Evolutionary conservation across 495 filamentous ascomycete species (phyloP).

Genomic region (Aspergillus avenaceus): DNA sequence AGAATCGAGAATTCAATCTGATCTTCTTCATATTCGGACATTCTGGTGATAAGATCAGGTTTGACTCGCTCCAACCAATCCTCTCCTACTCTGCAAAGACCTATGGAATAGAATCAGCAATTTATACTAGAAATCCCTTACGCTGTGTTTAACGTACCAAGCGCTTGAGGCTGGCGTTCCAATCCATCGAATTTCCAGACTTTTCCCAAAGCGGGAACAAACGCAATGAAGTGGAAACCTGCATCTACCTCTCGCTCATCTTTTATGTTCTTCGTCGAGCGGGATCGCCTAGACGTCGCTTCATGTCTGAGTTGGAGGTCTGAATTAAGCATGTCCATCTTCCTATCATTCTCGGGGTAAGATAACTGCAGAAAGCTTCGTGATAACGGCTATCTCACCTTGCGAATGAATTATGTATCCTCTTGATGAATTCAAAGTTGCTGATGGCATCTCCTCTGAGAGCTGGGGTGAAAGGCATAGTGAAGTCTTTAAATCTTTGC

Average conservation of each 20-base stretch:
- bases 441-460: conserved; percentile 71
- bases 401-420: conserved; percentile 82
- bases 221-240: conserved; percentile 85
- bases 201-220: conserved; percentile 67
- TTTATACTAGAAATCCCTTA: not conserved
- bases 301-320: conserved; percentile 68
- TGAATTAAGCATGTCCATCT: conserved; percentile 73
- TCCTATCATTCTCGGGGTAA: conserved; percentile 35
- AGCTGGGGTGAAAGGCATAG: conserved; percentile 61
- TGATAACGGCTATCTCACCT: conserved; percentile 45
- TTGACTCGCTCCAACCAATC: conserved; percentile 49
- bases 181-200: conserved; percentile 93
- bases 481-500: conserved; percentile 65
- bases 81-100: conserved; percentile 26
- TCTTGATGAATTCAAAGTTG: conserved; percentile 71
- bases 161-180: conserved; percentile 62
- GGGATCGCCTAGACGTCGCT: conserved; percentile 42
- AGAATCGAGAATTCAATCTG: conserved; percentile 57
- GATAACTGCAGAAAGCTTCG: not conserved
- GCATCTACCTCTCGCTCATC: conserved; percentile 45
- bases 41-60: conserved; percentile 44
- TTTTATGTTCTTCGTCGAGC: conserved; percentile 26
- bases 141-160: conserved; percentile 49
- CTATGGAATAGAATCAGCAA: conserved; percentile 13
- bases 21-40: conserved; percentile 49